Conservation (phyloP, 352 stramenopile species). For the Phytopythium aichiense region DNA sequence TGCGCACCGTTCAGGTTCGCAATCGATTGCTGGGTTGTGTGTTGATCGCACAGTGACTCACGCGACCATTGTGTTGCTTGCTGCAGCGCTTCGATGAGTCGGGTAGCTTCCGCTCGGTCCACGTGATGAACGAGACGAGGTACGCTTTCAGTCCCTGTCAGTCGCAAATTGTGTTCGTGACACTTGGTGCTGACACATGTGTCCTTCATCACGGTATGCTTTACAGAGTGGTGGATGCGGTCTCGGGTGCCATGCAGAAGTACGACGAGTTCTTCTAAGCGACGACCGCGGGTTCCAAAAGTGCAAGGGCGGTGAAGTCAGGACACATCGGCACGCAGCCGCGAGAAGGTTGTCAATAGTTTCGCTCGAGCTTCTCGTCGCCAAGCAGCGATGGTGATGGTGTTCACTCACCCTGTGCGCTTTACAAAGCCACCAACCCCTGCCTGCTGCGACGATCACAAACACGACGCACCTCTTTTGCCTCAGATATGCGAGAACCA, state of each 20-base stretch:
- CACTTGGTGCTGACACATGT: background rate
- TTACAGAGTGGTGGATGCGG: conserved; percentile 71
- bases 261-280: conserved; percentile 80
- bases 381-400: background rate
- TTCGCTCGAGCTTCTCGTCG: background rate
- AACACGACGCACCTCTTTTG: background rate
- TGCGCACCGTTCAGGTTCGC: conserved; percentile 72
- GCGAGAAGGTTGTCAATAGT: background rate
- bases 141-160: conserved; percentile 12
- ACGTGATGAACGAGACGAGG: conserved; percentile 85
- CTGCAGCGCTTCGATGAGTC: conserved; percentile 78
- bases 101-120: conserved; percentile 81
- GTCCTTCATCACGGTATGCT: background rate
- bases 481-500: background rate
- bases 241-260: conserved; percentile 86
- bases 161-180: background rate
- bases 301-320: background rate
- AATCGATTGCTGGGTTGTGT: background rate
- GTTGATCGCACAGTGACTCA: background rate
- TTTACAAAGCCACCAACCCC: background rate
- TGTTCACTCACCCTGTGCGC: background rate
- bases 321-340: background rate
- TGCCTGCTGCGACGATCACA: background rate
- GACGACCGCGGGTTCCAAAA: background rate
- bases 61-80: background rate